Evolutionary conservation across 129 eudicot genomes (phyloP), one percentile per base, ranked within the genome.

Genomic region (Calendula officinalis): DNA sequence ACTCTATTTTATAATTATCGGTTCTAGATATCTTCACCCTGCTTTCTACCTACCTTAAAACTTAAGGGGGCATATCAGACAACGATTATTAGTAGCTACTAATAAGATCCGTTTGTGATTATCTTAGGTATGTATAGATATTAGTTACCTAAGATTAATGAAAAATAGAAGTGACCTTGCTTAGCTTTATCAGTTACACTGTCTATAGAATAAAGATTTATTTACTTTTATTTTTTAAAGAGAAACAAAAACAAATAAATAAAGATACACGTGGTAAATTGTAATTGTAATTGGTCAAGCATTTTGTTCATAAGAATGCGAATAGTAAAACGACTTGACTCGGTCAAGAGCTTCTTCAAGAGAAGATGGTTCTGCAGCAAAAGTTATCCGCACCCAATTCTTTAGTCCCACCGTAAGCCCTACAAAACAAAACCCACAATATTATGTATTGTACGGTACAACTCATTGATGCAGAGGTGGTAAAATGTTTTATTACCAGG

Each of bases 311-410:
- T 59, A 37, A 40, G 84, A 81, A 75, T 92, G 91, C 70, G 96
- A 62, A 35, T 75, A 52, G 70, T 69, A 85, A 52, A 92, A 92
- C 36, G 76, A 71, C 51, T 84, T 72, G 39, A 92, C 70, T 64
- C 96, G 83, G 8, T 44, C 79, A 13, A 92, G 70, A 54, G 83
- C 98, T 79, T 88, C 95, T 76, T 77, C 83, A 5, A 92, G 85
- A n/a, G 86, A 46, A n/a, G 89, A 76, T 32, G 95, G 89, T n/a
- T 92, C 98, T 5, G 78, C 91, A 0, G 98, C 98, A 75, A 85
- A 92, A 12, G 98, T 92, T 64, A 92, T 77, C 22, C 98, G 77
- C 13, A 91, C 70, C 98, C 98, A 91, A 58, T 91, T 74, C 56
- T 87, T 87, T 34, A 85, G 83, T 39, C 98, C 98, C 33, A 92